Percentiles rank a stretch among this genome's conserved stretches.
These are phyloP conservation scores for Rhinocladiella mackenziei DNA, from an alignment of 2,329 filamentous ascomycete species.

Conservation along the genomic window DNA sequence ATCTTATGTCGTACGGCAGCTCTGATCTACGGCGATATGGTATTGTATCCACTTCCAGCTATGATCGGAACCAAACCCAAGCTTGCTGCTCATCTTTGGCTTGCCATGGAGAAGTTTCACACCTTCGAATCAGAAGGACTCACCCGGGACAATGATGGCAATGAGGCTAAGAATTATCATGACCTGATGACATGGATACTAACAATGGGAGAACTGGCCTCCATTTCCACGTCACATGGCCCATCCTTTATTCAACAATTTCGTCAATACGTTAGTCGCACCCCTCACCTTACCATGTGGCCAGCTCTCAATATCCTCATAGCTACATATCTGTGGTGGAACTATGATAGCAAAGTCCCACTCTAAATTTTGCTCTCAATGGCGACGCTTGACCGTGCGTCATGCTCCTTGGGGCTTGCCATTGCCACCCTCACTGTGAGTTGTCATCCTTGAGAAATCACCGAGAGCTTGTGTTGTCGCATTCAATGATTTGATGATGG, in stretches of 20 bases:
- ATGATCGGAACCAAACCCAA: conserved; percentile 6
- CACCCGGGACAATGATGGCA: neutral
- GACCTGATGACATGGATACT: conserved; percentile 12
- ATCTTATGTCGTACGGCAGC: conserved; percentile 10
- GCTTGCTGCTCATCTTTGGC: conserved; percentile 4
- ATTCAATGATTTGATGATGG: conserved; percentile 10
- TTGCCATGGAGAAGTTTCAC: conserved; percentile 11
- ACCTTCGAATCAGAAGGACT: conserved; percentile 1
- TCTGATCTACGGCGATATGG: conserved; percentile 18
- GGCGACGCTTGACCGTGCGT: too few species aligned
- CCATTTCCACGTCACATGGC: conserved; percentile 5
- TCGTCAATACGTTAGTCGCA: conserved; percentile 3
- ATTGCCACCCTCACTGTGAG: too few species aligned
- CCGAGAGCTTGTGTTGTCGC: neutral
- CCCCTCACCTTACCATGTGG: conserved; percentile 4
- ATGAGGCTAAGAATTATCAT: conserved; percentile 1
- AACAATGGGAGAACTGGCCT: conserved; percentile 10
- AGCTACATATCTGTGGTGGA: conserved; percentile 17
- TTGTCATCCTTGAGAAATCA: conserved; percentile 11
- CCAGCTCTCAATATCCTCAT: conserved; percentile 10
- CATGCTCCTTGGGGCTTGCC: too few species aligned
- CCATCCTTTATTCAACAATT: conserved; percentile 10
- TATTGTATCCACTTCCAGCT: conserved; percentile 10
- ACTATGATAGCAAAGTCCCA: too few species aligned
- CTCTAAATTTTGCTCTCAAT: too few species aligned